A percentile compares a stretch with the other conserved stretches of the same genome.
phyloP scores from a whole-genome alignment of 1,139 yeast genomes.

The Komagataea norvegica region DNA sequence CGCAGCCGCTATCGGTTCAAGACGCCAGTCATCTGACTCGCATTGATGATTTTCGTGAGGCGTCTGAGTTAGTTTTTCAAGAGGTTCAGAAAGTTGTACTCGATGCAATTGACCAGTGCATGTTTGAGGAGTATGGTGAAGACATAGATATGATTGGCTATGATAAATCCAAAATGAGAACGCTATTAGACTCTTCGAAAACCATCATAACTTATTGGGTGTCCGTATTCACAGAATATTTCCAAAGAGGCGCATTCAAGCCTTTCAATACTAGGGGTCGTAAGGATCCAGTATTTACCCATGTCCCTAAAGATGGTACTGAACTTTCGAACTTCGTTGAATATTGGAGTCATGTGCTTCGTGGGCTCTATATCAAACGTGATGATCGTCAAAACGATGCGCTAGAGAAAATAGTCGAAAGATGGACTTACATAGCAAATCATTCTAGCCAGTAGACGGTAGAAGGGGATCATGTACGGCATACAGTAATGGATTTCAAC shows the following conservation, averaged over 20 bases:
- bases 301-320: slow-evolving; percentile 29
- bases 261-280: slow-evolving; percentile 21
- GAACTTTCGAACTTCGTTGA: slow-evolving; percentile 39
- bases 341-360: slow-evolving; percentile 49
- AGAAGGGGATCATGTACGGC: too few species aligned
- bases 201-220: slow-evolving; percentile 48
- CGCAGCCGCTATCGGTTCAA: background rate
- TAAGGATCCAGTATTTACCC: slow-evolving; percentile 26
- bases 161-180: slow-evolving; percentile 31
- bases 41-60: slow-evolving; percentile 8
- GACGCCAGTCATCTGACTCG: background rate
- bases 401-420: slow-evolving; percentile 32
- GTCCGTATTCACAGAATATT: slow-evolving; percentile 52
- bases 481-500: too few species aligned
- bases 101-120: slow-evolving; percentile 47
- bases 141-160: slow-evolving; percentile 51
- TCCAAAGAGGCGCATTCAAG: slow-evolving; percentile 27
- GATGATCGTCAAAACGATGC: slow-evolving; percentile 37
- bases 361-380: slow-evolving; percentile 40
- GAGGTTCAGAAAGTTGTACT: slow-evolving; percentile 43
- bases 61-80: slow-evolving; percentile 24
- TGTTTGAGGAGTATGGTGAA: slow-evolving; percentile 55
- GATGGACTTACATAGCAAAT: slow-evolving; percentile 37
- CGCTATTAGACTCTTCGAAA: slow-evolving; percentile 40
- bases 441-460: too few species aligned